phyloP scores from a whole-genome alignment of 768 basidiomycete species.

The Amanita muscaria region DNA sequence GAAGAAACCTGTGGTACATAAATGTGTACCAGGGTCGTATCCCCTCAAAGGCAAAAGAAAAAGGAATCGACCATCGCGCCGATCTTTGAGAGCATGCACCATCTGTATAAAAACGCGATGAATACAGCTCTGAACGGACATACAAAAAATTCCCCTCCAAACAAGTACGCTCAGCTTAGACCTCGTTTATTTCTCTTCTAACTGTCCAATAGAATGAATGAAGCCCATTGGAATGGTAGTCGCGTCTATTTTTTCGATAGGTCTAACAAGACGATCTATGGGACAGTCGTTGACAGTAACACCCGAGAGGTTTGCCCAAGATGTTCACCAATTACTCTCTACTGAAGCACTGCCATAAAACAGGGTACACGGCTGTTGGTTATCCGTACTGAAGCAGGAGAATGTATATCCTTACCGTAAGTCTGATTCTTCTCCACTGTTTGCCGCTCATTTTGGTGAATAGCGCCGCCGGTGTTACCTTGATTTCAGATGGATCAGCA shows the following conservation, averaged over 20 bases:
- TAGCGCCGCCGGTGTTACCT: conserved; percentile 18
- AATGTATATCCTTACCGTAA: conserved; percentile 18
- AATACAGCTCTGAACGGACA: not conserved
- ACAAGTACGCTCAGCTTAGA: not conserved
- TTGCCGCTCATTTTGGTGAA: not conserved
- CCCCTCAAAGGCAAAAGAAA: not conserved
- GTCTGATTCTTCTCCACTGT: not conserved
- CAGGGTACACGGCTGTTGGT: conserved; percentile 17
- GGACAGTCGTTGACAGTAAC: conserved; percentile 14
- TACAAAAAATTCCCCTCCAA: not conserved
- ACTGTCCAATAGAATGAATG: conserved; percentile 6
- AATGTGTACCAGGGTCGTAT: conserved; percentile 4
- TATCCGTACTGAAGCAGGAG: conserved; percentile 16
- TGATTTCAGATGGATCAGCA: conserved; percentile 8
- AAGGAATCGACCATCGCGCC: not conserved
- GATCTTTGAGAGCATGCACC: not conserved
- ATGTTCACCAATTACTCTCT: not conserved
- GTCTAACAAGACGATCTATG: conserved; percentile 16
- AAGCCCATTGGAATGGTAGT: conserved; percentile 12
- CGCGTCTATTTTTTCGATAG: conserved; percentile 20
- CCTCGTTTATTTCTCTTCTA: not conserved
- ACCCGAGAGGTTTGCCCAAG: conserved; percentile 13
- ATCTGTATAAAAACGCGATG: conserved; percentile 2
- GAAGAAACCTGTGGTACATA: not conserved
- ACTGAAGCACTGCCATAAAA: not conserved